Conservation (phyloP, 2,329 filamentous ascomycete species). For the Colletotrichum scovillei region DNA sequence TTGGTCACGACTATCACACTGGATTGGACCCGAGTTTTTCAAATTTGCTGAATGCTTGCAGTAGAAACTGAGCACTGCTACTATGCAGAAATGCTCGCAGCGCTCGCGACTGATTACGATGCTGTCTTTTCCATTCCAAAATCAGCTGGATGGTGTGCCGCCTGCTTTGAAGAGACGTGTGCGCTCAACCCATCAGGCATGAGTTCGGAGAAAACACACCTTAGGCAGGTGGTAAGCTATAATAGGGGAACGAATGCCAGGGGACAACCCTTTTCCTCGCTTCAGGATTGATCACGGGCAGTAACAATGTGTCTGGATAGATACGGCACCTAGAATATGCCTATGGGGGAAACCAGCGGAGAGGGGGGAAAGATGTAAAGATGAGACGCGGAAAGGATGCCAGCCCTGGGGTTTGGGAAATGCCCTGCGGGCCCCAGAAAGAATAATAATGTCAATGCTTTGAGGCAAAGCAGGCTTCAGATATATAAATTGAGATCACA, state of each 20-base stretch:
- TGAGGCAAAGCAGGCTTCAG: slow-evolving; percentile 61
- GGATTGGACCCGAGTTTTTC: not conserved
- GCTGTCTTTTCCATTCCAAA: not conserved
- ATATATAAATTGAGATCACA: slow-evolving; percentile 71
- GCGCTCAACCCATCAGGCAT: not conserved
- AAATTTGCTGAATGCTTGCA: not conserved
- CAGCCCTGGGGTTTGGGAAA: not conserved
- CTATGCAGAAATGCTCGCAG: not conserved
- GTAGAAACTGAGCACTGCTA: not conserved
- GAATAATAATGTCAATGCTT: slow-evolving; percentile 11
- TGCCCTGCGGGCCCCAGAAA: slow-evolving; percentile 3
- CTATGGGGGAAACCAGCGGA: not conserved
- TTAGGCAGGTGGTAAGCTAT: not conserved
- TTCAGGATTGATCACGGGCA: not conserved
- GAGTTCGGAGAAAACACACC: not conserved
- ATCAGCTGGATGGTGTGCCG: not conserved
- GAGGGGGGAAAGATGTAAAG: slow-evolving; percentile 23
- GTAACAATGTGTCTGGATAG: not conserved
- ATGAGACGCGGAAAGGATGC: slow-evolving; percentile 26
- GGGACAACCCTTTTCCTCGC: not conserved
- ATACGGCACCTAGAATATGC: not conserved
- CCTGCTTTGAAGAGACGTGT: not conserved
- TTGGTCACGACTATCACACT: not conserved
- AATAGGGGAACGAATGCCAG: not conserved
- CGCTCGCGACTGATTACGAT: not conserved